Base-by-base conservation (phyloP, 2,329 filamentous ascomycete genomes). In the Diaporthe sp. region DNA sequence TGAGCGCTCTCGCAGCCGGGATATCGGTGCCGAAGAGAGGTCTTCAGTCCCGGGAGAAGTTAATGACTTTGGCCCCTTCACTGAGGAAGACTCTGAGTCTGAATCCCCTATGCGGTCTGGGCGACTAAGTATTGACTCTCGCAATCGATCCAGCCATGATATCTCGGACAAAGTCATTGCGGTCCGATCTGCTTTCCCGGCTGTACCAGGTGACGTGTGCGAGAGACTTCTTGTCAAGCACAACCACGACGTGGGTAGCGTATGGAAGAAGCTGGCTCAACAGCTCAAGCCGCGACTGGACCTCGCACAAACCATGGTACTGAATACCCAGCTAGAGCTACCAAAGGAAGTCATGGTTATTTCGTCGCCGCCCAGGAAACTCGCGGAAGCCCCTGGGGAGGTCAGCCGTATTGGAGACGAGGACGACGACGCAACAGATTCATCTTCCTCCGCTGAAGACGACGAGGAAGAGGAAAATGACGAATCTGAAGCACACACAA, bases 181-280 rank as follows among this genome's bases (percentile, higher is more conserved):
- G 25, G 37, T 77, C 42, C 84, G 82, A 58, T 79, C 81, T 22
- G 87, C 88, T 0, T 90, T 88, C 58, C 88, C 88, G 2, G 78
- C 80, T 9, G 84, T 83, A 12, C 79, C 84, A 1, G 77, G 82
- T 9, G 78, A 81, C 3, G 77, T 82, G 10, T 85, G 85, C 70
- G 82, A 87, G 69, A 79, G 81, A 9, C 79, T 85, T 2, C 78
- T 88, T 4, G 76, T 79, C 8, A 81, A 78, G n/a, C 81, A 82
- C 28, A 69, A 80, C 8, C 81, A 82, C 15, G 79, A 88, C 74
- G 67, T 86, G 9, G 81, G 81, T 22, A 80, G 77, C 22, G 83
- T 87, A 0, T 89, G 87, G 75, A 77, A 82, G 4, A 78, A 80
- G 6, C 79, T 89, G 8, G 74, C 79, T 1, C 79, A 81, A 58